These are phyloP conservation scores for Coemansia sp. DNA, from an alignment of 192 early-diverging fungal species.

Conservation along the genomic window DNA sequence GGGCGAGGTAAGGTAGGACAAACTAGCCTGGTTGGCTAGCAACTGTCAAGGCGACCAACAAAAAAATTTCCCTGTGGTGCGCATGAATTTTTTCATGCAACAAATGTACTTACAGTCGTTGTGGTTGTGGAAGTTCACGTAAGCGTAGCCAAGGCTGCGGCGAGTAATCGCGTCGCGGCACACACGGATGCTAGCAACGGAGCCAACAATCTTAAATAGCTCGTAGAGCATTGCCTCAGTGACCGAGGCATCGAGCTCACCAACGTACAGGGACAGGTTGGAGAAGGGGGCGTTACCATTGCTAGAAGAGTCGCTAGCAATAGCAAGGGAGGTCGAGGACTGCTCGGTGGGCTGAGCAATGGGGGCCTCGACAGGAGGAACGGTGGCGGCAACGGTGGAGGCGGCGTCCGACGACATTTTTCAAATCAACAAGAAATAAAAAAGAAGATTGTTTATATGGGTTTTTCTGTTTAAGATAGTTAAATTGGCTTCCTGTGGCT, in stretches of 20 bases:
- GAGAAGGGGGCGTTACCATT: conserved; percentile 49
- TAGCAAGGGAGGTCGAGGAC: conserved; percentile 8
- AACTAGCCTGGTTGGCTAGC: neutral
- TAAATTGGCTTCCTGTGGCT: conserved; percentile 43
- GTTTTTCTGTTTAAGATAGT: conserved; percentile 41
- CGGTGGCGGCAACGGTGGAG: conserved; percentile 37
- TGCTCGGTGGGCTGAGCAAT: conserved; percentile 9
- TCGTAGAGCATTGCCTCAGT: conserved; percentile 98
- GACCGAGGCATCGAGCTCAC: conserved; percentile 94
- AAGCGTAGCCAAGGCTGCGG: conserved; percentile 94
- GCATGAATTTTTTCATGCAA: conserved; percentile 13
- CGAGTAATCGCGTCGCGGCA: conserved; percentile 98
- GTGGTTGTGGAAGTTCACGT: conserved; percentile 97
- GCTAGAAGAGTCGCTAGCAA: conserved; percentile 6
- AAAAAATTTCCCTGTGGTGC: neutral
- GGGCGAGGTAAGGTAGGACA: neutral
- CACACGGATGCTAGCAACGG: conserved; percentile 96
- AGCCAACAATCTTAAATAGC: conserved; percentile 94
- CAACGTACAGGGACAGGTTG: conserved; percentile 90
- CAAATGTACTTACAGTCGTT: conserved; percentile 67
- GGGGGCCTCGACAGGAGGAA: conserved; percentile 52
- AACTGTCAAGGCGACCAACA: neutral
- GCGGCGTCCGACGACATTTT: conserved; percentile 49
- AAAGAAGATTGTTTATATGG: conserved; percentile 34
- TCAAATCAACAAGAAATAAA: conserved; percentile 9